Percentiles rank a stretch among this genome's conserved stretches.
These are phyloP conservation scores for Juncus effusus DNA, from an alignment of 176 grass and related monocot species.

Conservation along the genomic window DNA sequence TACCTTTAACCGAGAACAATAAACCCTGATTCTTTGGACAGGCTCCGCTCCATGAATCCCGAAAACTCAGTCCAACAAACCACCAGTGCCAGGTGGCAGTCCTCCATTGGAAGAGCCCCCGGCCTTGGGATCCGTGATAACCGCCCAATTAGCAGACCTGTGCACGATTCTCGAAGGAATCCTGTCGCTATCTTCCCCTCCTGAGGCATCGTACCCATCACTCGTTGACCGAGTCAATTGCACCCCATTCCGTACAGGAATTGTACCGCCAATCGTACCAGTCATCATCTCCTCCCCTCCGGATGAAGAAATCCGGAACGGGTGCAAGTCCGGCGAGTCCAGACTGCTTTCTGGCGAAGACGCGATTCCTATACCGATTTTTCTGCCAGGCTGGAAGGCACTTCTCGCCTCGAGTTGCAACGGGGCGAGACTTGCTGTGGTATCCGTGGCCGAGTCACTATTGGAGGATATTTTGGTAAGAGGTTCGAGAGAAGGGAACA, in stretches of 20 bases:
- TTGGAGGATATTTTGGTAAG: conserved; percentile 71
- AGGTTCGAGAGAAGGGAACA: conserved; percentile 65
- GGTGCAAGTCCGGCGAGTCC: conserved; percentile 87
- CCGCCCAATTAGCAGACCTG: conserved; percentile 74
- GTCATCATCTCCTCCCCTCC: conserved; percentile 57
- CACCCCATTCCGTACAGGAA: conserved; percentile 41
- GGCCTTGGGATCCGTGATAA: conserved; percentile 18
- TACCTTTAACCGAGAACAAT: too few relatives aligned
- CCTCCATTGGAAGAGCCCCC: conserved; percentile 18
- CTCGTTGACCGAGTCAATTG: conserved; percentile 72
- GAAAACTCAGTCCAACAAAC: background rate
- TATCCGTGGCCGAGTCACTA: conserved; percentile 42
- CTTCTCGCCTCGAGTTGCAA: conserved; percentile 87
- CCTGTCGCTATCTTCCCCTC: conserved; percentile 87
- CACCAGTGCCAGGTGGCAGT: background rate
- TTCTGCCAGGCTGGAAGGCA: conserved; percentile 56
- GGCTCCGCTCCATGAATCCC: too few relatives aligned
- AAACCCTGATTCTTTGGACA: too few relatives aligned
- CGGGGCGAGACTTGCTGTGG: conserved; percentile 60
- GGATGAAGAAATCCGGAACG: conserved; percentile 63
- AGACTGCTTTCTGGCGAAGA: conserved; percentile 94
- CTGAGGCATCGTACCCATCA: conserved; percentile 90
- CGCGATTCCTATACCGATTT: conserved; percentile 42
- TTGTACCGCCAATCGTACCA: conserved; percentile 31
- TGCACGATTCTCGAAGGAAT: conserved; percentile 94